phyloP scores from a whole-genome alignment of 805 yeast species.

The Wickerhamiella brachini region DNA sequence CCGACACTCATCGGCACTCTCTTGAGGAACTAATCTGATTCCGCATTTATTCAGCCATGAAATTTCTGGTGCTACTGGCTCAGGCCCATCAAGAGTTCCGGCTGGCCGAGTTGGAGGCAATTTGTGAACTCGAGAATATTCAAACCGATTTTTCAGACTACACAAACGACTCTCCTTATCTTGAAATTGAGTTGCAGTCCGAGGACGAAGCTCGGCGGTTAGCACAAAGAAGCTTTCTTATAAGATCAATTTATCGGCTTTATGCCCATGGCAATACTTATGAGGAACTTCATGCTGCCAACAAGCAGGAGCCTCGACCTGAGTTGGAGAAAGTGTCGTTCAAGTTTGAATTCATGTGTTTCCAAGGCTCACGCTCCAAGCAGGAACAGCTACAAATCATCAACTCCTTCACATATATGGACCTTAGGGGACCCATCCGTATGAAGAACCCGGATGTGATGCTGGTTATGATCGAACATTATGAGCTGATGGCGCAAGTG shows the following conservation, averaged over 20 bases:
- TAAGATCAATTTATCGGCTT: slow-evolving; percentile 66
- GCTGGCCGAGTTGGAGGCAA: slow-evolving; percentile 66
- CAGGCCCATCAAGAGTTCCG: slow-evolving; percentile 74
- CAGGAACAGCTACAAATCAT: slow-evolving; percentile 44
- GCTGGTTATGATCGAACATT: slow-evolving; percentile 67
- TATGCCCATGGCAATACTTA: slow-evolving; percentile 60
- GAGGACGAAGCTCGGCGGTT: slow-evolving; percentile 56
- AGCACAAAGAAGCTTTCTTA: slow-evolving; percentile 52
- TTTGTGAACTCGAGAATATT: slow-evolving; percentile 47
- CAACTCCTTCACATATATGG: slow-evolving; percentile 57
- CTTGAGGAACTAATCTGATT: too few species aligned
- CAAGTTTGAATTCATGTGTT: slow-evolving; percentile 72
- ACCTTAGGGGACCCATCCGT: slow-evolving; percentile 60
- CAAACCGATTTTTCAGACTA: slow-evolving; percentile 50
- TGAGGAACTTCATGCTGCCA: slow-evolving; percentile 43
- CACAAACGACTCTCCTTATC: slow-evolving; percentile 48
- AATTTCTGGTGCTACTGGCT: slow-evolving; percentile 70
- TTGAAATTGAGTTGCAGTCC: slow-evolving; percentile 48
- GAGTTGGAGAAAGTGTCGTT: slow-evolving; percentile 39
- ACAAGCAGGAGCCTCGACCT: slow-evolving; percentile 23
- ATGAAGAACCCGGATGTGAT: slow-evolving; percentile 63
- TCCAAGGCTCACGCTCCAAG: slow-evolving; percentile 49
- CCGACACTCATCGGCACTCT: too few species aligned
- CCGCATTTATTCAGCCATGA: slow-evolving; percentile 17
- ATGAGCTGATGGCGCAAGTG: slow-evolving; percentile 32